Conservation (phyloP, 768 basidiomycete species). For the Tricholoma matsutake region DNA sequence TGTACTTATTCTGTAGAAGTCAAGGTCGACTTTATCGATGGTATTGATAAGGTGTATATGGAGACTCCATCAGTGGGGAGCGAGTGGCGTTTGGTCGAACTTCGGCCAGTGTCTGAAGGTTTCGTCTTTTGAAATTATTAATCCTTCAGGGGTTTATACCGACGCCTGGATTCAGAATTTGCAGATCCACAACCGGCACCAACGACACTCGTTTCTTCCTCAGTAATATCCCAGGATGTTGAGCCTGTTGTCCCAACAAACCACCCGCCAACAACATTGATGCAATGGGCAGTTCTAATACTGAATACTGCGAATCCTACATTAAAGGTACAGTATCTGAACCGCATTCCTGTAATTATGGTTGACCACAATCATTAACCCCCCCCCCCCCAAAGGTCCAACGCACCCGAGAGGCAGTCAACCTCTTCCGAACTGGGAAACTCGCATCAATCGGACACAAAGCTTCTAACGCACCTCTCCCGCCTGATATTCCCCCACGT, state of each 20-base stretch:
- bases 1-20: constrained; percentile 66
- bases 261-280: constrained; percentile 59
- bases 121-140: not conserved
- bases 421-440: constrained; percentile 66
- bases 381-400: constrained; percentile 59
- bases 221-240: constrained; percentile 15
- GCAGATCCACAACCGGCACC: constrained; percentile 52
- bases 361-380: not conserved
- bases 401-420: constrained; percentile 66
- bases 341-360: not conserved
- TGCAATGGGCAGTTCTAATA: constrained; percentile 78
- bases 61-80: constrained; percentile 52
- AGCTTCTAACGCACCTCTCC: constrained; percentile 42
- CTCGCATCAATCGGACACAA: constrained; percentile 65
- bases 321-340: constrained; percentile 43
- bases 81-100: constrained; percentile 63
- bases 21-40: constrained; percentile 33
- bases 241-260: constrained; percentile 50
- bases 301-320: constrained; percentile 70
- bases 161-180: constrained; percentile 43
- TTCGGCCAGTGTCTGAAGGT: constrained; percentile 75
- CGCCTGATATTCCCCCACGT: constrained; percentile 64
- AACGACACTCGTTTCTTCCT: constrained; percentile 5
- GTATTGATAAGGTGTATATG: constrained; percentile 51
- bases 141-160: not conserved